Conservation (phyloP, 768 basidiomycete species). For the Termitomyces heimii region DNA sequence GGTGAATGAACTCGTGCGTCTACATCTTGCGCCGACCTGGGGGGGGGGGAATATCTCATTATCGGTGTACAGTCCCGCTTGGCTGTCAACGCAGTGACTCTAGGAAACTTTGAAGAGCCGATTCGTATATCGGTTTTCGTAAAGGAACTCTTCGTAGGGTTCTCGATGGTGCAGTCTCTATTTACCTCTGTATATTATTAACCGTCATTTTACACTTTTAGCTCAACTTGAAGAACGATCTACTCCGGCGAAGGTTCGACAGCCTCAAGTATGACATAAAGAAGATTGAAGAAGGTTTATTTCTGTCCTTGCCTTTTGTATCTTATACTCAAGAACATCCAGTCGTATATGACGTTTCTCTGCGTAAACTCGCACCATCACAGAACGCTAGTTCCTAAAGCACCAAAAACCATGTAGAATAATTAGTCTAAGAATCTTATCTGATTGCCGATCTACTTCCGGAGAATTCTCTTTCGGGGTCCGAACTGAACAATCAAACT, state of each 20-base stretch:
- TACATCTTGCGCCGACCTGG: background rate
- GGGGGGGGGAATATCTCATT: background rate
- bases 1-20: constrained; percentile 72
- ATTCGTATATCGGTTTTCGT: constrained; percentile 74
- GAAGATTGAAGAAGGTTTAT: constrained; percentile 80
- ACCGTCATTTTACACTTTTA: constrained; percentile 18
- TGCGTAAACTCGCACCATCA: constrained; percentile 49
- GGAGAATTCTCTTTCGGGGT: constrained; percentile 5
- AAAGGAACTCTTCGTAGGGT: constrained; percentile 78
- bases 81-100: constrained; percentile 76
- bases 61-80: constrained; percentile 54
- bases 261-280: constrained; percentile 84
- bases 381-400: no score
- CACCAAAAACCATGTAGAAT: no score
- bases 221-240: constrained; percentile 82
- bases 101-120: constrained; percentile 76
- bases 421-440: constrained; percentile 3
- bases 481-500: constrained; percentile 11
- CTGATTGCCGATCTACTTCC: constrained; percentile 7
- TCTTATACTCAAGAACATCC: background rate
- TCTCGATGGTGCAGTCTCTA: constrained; percentile 57
- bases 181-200: background rate
- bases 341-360: constrained; percentile 85
- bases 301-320: background rate
- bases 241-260: constrained; percentile 70